Percentiles rank a stretch among this genome's conserved stretches.
phyloP scores from a whole-genome alignment of 805 yeast species.

The Blastobotrys robertii region DNA sequence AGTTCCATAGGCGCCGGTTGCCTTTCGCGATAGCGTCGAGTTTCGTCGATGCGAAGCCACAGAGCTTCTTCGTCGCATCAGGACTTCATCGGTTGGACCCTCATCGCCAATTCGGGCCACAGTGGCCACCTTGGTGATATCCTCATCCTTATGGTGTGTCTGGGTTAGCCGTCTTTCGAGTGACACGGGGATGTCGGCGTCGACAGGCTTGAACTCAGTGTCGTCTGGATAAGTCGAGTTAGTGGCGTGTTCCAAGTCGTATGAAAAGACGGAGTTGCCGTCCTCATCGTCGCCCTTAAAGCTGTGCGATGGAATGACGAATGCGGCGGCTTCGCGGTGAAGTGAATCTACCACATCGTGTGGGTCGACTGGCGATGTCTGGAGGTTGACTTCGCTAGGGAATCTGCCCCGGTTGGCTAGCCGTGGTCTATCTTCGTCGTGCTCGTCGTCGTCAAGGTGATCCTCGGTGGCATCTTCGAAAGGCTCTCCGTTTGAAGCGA shows the following conservation, averaged over 20 bases:
- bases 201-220: conserved; percentile 24
- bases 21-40: conserved; percentile 18
- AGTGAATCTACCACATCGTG: conserved; percentile 12
- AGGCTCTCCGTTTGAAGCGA: conserved; percentile 21
- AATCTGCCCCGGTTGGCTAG: conserved; percentile 12
- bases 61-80: conserved; percentile 21
- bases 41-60: conserved; percentile 13
- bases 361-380: conserved; percentile 9
- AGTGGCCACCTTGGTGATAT: conserved; percentile 15
- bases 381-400: conserved; percentile 18
- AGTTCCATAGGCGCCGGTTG: conserved; percentile 27
- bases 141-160: conserved; percentile 26
- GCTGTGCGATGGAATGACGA: conserved; percentile 8
- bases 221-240: conserved; percentile 23
- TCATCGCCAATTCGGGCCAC: conserved; percentile 24
- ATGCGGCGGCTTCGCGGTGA: conserved; percentile 10
- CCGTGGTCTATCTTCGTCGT: conserved; percentile 3
- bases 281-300: conserved; percentile 6
- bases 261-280: conserved; percentile 27
- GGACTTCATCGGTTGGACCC: conserved; percentile 15
- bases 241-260: conserved; percentile 22
- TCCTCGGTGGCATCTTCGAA: conserved; percentile 6
- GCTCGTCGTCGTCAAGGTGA: conserved; percentile 3
- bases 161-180: conserved; percentile 27
- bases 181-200: conserved; percentile 20